Conservation (phyloP, 169 alveolate species). For the Babesia gibsoni region DNA sequence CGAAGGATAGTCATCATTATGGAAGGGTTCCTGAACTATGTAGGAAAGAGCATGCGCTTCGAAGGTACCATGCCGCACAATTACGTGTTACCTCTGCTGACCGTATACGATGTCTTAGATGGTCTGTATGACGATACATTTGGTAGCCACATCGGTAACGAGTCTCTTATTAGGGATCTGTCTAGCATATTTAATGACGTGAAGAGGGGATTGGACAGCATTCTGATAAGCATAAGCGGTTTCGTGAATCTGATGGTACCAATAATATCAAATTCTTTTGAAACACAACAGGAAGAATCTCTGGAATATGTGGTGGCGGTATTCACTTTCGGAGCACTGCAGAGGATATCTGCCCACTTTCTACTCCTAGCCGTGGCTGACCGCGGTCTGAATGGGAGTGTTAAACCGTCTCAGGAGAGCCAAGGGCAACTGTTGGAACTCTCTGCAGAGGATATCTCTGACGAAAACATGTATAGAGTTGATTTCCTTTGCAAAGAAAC, state of each 20-base stretch:
- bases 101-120: constrained; percentile 25
- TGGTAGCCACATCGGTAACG: not conserved
- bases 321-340: constrained; percentile 23
- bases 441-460: not conserved
- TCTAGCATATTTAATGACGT: not conserved
- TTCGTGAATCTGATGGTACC: constrained; percentile 16
- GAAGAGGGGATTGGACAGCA: constrained; percentile 1
- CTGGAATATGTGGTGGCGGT: constrained; percentile 4
- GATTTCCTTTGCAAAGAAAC: constrained; percentile 10
- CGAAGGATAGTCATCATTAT: constrained; percentile 27
- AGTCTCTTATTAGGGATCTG: not conserved
- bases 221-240: constrained; percentile 4
- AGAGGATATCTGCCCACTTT: constrained; percentile 19
- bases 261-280: not conserved
- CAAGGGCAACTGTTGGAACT: not conserved
- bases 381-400: not conserved
- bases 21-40: constrained; percentile 27
- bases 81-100: not conserved
- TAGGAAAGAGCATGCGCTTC: not conserved
- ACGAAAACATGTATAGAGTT: constrained; percentile 2
- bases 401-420: not conserved
- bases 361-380: constrained; percentile 14
- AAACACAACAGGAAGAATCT: not conserved
- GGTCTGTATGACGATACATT: constrained; percentile 1
- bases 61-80: not conserved